Base-by-base conservation (phyloP, 768 basidiomycete genomes). In the Hortiboletus campestris region DNA sequence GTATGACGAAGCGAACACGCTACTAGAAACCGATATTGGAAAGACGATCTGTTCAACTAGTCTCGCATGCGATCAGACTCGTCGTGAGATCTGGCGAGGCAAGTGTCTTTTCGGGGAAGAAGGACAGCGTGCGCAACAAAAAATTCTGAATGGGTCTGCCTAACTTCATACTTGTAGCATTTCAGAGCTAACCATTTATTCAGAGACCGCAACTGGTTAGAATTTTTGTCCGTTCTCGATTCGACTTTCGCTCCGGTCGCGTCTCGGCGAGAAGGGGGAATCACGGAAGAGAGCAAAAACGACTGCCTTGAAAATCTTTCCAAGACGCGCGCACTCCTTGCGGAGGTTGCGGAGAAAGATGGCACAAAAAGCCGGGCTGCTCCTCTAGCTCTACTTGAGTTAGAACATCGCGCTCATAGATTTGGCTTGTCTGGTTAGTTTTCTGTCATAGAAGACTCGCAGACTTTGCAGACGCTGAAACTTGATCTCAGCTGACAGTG, bases 131-230 rank as follows among this genome's bases (percentile, higher is more conserved):
- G 87, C 90, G 1, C 77, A 83, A 68, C 69, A 77, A 57, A 77
- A 79, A 49, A 88, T 90, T 46, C 56, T 69, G 40, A 82, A 88
- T 51, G 80, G 80, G 88, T 88, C 46, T 58, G 82, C 68, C 31
- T 6, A 31, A 42, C 34, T 38, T 8, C 49, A n/a, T 49, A 9
- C n/a, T 43, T 42, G 46, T 56, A 34, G 40, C 36, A 17, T 35
- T 63, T 36, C 14, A 53, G 17, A 42, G 13, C 45, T 55, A 42
- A 85, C 31, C 1, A 20, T 58, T 42, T 31, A 11, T 64, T n/a
- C 51, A 82, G 91, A 36, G 88, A 93, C 63, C 86, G 89, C 36
- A 93, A 93, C 63, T 94, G 92, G 91, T 76, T 90, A 6, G 90
- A 91, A 63, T 91, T 93, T 66, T 68, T 90, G 41, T 80, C 89